phyloP scores from a whole-genome alignment of 345 rosid genomes.

The Boechera divaricarpa region DNA sequence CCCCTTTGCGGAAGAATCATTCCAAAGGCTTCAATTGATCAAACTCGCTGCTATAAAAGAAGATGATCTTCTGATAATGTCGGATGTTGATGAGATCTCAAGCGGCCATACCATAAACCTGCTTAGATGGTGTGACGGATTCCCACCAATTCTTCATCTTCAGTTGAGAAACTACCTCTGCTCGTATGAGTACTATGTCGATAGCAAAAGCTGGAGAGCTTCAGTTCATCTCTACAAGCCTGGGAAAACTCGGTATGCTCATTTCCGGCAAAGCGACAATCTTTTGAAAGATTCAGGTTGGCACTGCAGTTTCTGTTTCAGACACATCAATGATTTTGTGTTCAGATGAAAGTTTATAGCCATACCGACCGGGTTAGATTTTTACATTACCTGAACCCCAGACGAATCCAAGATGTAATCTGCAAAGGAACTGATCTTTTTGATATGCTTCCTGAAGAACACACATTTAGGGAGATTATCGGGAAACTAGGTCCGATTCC shows the following conservation, averaged over 20 bases:
- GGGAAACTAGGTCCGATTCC: conserved; percentile 91
- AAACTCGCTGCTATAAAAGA: conserved; percentile 78
- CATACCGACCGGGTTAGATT: conserved; percentile 87
- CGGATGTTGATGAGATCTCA: conserved; percentile 93
- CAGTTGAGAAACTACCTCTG: conserved; percentile 83
- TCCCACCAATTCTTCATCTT: conserved; percentile 80
- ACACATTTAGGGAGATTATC: conserved; percentile 84
- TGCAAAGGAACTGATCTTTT: conserved; percentile 80
- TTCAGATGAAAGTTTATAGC: conserved; percentile 98
- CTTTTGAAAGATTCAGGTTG: conserved; percentile 82
- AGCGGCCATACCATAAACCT: conserved; percentile 89
- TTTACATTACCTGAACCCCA: conserved; percentile 72
- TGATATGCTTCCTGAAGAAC: conserved; percentile 93
- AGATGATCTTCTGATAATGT: conserved; percentile 94
- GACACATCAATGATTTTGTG: conserved; percentile 66
- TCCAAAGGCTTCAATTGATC: conserved; percentile 81
- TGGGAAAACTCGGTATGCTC: conserved; percentile 79
- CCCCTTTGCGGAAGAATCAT: conserved; percentile 90
- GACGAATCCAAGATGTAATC: conserved; percentile 79
- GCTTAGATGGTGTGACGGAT: conserved; percentile 86
- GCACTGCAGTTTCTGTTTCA: conserved; percentile 98
- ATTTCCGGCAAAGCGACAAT: conserved; percentile 71
- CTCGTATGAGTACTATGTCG: conserved; percentile 73
- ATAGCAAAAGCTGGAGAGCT: conserved; percentile 93
- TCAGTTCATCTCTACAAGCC: conserved; percentile 70